phyloP scores from a whole-genome alignment of 2,329 filamentous ascomycete species.

The Ophiognomonia clavigignenti-juglandacearum region DNA sequence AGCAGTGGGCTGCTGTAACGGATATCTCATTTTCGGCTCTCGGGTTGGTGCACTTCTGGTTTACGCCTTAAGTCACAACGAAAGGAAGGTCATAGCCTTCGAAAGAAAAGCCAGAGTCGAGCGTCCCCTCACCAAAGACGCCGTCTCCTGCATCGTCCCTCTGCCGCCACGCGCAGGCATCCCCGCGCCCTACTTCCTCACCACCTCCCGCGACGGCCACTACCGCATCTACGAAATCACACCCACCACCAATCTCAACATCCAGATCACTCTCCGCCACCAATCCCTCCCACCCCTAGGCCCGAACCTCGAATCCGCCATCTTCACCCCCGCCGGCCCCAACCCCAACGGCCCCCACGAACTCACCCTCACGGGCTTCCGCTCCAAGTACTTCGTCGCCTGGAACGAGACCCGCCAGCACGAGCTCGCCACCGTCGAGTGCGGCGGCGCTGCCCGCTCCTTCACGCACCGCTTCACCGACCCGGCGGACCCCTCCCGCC shows the following conservation, averaged over 20 bases:
- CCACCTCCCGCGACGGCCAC: conserved; percentile 71
- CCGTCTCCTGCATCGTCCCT: conserved; percentile 62
- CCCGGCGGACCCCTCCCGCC: conserved; percentile 27
- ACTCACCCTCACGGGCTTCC: conserved; percentile 76
- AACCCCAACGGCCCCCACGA: conserved; percentile 34
- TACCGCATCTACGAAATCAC: conserved; percentile 59
- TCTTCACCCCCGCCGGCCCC: conserved; percentile 40
- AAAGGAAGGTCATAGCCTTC: conserved; percentile 21
- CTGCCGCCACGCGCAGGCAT: conserved; percentile 30
- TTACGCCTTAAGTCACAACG: conserved; percentile 22
- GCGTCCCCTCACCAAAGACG: conserved; percentile 44
- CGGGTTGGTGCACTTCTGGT: conserved; percentile 45
- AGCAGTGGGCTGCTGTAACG: conserved; percentile 36
- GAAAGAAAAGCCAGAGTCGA: conserved; percentile 29
- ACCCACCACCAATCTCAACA: conserved; percentile 15
- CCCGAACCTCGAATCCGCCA: conserved; percentile 69
- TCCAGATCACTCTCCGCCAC: conserved; percentile 52
- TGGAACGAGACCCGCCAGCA: conserved; percentile 71
- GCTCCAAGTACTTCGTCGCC: conserved; percentile 71
- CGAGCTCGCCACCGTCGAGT: conserved; percentile 69
- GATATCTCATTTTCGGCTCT: conserved; percentile 48
- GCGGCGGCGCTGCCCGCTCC: conserved; percentile 77
- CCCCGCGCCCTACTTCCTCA: conserved; percentile 49
- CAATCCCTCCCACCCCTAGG: conserved; percentile 66
- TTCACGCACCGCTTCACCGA: conserved; percentile 54